Evolutionary conservation across 73 alveolate genomes (phyloP), one percentile per base, ranked within the genome.

Genomic region (Breviolum minutum): DNA sequence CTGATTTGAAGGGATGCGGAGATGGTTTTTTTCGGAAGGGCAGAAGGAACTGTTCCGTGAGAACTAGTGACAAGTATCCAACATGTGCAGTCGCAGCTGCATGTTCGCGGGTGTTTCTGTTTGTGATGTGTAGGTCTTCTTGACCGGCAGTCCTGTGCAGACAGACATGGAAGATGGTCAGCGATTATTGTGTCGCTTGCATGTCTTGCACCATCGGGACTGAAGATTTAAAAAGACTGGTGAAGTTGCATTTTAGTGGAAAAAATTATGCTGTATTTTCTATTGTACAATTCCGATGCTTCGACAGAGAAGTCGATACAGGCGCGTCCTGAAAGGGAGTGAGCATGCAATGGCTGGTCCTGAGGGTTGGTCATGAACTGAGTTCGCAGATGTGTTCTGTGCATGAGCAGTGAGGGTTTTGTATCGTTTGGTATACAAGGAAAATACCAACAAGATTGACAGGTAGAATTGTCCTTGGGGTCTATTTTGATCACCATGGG

Each of bases 101-200:
- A 20, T 26, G 11, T 60, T 19, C 87, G 54, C 54, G 54, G 0
- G 54, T 40, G 54, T 40, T 40, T 40, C 48, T 19, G 29, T 20
- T 26, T 83, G 40, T 40, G 54, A 7, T 83, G 40, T 40, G 54
- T 40, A 91, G 97, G 97, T 91, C 79, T 91, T 91, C 26, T 32
- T 91, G 71, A 91, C 97, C 0, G 97, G 97, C 76, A 91, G 97
- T 81, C 97, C 97, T 10, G 87, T 91, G 32, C 97, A 91, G 70
- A 91, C 97, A 26, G 97, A 91, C 83, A 32, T 48, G 12, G 87
- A 76, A 54, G 97, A 91, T 60, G 97, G 97, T 30, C 88, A 91
- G 26, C 97, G 97, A 10, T 27, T 91, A 32, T 63, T 91, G 97
- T 63, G 29, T 27, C 24, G 26, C 89, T 76, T 61, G 87, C 96